Percentiles rank a stretch among this genome's conserved stretches.
Evolutionary conservation across 2,329 filamentous ascomycete species (phyloP).

Genomic region (Ambrosiella xylebori): DNA sequence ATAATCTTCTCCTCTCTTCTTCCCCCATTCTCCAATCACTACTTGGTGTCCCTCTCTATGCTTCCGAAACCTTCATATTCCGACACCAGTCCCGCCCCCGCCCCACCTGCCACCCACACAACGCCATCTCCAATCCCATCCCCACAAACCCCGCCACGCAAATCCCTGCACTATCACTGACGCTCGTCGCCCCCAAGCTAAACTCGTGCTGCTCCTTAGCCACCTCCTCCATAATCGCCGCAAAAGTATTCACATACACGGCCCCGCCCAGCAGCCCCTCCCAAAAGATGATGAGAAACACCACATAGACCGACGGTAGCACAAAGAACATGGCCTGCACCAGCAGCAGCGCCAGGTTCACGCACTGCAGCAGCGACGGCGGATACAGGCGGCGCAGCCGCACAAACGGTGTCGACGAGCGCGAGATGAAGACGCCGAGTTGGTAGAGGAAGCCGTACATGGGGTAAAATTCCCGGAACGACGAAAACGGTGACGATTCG

Average conservation of each 20-base stretch:
- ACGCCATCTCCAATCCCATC: conserved; percentile 61
- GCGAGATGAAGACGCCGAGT: conserved; percentile 82
- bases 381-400: conserved; percentile 67
- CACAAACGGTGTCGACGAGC: conserved; percentile 76
- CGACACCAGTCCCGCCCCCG: conserved; percentile 62
- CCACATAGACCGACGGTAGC: conserved; percentile 68
- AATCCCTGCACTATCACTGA: conserved; percentile 82
- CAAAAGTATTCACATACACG: conserved; percentile 93
- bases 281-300: conserved; percentile 81
- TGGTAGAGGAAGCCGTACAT: conserved; percentile 93
- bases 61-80: conserved; percentile 26
- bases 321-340: conserved; percentile 65
- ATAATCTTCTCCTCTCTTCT: no score
- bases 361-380: conserved; percentile 65
- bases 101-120: conserved; percentile 74
- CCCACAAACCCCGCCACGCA: conserved; percentile 73
- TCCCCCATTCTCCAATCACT: no score
- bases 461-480: conserved; percentile 80
- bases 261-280: conserved; percentile 79
- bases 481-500: conserved; percentile 53
- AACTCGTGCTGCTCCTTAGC: conserved; percentile 70
- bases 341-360: conserved; percentile 57
- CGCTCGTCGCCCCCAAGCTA: conserved; percentile 72
- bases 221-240: conserved; percentile 76
- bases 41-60: not conserved